phyloP scores from a whole-genome alignment of 208 protist genomes.

The Leishmania martiniquensis region DNA sequence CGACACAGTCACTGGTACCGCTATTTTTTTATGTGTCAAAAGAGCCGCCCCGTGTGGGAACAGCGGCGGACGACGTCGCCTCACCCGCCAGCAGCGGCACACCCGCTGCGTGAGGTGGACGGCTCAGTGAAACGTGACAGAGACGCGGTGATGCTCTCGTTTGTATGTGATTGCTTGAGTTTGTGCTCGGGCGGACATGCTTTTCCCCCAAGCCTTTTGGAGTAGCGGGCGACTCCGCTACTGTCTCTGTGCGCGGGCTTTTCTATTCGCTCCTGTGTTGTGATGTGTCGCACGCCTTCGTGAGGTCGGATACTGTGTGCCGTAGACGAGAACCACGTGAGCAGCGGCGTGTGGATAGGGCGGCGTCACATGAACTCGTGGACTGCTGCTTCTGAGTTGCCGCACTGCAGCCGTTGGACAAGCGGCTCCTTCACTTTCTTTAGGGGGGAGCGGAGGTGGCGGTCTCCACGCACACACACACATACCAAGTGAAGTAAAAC shows the following conservation, averaged over 20 bases:
- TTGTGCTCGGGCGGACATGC: not conserved
- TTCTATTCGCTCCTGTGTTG: not conserved
- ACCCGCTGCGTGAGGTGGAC: not conserved
- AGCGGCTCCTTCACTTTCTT: not conserved
- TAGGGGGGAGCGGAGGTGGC: not conserved
- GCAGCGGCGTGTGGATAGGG: not conserved
- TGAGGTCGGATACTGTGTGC: not conserved
- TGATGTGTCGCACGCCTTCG: not conserved
- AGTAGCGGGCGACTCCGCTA: not conserved
- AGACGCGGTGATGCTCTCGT: not conserved
- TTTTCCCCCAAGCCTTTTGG: too few species aligned
- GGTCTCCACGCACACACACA: too few species aligned
- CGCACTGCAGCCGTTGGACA: not conserved
- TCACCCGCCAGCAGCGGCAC: not conserved
- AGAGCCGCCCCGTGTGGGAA: constrained; percentile 46
- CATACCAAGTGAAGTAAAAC: too few species aligned
- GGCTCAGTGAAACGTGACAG: not conserved
- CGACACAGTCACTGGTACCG: constrained; percentile 71
- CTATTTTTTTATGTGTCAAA: constrained; percentile 85
- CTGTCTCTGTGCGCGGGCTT: not conserved
- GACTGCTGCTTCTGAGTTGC: not conserved
- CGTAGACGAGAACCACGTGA: not conserved
- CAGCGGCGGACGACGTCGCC: constrained; percentile 6
- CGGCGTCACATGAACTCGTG: not conserved
- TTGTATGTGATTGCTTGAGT: not conserved